Base-by-base conservation (phyloP, 1,284 basidiomycete genomes). In the Ganoderma sp. region DNA sequence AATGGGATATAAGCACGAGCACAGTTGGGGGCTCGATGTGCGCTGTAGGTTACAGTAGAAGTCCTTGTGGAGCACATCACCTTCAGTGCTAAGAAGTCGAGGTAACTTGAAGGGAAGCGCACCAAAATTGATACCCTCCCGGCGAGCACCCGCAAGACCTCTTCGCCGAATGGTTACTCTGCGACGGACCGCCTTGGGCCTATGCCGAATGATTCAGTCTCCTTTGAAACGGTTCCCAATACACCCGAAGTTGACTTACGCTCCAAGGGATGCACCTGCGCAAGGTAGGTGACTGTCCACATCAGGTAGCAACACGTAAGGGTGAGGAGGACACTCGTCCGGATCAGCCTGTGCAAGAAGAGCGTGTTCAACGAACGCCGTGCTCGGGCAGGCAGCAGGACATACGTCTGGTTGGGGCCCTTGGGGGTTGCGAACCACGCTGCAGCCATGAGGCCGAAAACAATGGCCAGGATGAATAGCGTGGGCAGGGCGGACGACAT, bases 271-370 rank as follows among this genome's bases (percentile, higher is more conserved):
- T 98, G 90, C 63, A 97, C 80, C 79, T 98, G 96, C 0, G 94
- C 94, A 76, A 97, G 85, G 79, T 97, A 98, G 8, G 96, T 96
- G 77, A 97, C 88, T 79, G 92, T 92, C 96, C 96, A 98, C 90
- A 98, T 92, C 73, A 98, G 85, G 82, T 96, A 98, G 81, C 93
- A 96, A 71, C 88, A 91, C 5, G 88, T 83, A 22, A 97, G 79
- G 1, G 92, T 87, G 68, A 98, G 87, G 80, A 94, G 84, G 59
- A 94, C 77, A 71, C 87, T 87, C 6, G 94, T 92, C 75, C 96
- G 90, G 73, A 96, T 85, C 57, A 96, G 86, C 68, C 96, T 98
- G 80, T 34, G 61, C 59, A 56, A 54, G 14, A 62, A 59, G 14
- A 28, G 48, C 41, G 15, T n/a, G 10, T 17, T 37, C 19, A 28